These are phyloP conservation scores for Fusarium caatingaense DNA, from an alignment of 2,329 filamentous ascomycete genomes.

Conservation along the genomic window DNA sequence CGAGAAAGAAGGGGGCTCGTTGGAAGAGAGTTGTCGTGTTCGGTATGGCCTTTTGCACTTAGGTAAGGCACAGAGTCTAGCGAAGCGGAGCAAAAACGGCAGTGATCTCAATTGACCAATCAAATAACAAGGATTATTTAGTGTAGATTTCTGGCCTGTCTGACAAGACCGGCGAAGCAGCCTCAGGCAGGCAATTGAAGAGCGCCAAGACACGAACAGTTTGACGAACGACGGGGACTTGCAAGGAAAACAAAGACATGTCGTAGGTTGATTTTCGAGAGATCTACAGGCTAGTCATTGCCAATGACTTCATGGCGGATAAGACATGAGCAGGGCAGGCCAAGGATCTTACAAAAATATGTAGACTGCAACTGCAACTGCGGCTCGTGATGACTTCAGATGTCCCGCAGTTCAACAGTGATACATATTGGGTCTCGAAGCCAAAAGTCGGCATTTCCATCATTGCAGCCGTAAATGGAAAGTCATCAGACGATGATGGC, in stretches of 20 bases:
- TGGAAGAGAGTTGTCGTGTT: background rate
- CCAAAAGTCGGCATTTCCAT: slow-evolving; percentile 13
- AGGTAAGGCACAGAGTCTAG: slow-evolving; percentile 33
- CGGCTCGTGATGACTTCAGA: background rate
- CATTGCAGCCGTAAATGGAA: slow-evolving; percentile 9
- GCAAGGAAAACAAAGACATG: slow-evolving; percentile 31
- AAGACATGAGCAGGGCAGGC: slow-evolving; percentile 4
- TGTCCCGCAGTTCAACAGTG: background rate
- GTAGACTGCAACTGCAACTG: background rate
- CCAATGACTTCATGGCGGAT: slow-evolving; percentile 38
- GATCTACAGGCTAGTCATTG: slow-evolving; percentile 26
- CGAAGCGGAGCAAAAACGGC: slow-evolving; percentile 15
- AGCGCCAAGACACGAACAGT: slow-evolving; percentile 22
- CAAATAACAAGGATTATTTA: slow-evolving; percentile 11
- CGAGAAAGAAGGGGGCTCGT: background rate
- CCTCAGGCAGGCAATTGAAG: slow-evolving; percentile 27
- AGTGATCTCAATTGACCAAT: slow-evolving; percentile 25
- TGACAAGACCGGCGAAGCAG: slow-evolving; percentile 7
- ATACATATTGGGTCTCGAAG: background rate
- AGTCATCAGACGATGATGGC: slow-evolving; percentile 39
- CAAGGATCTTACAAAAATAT: background rate
- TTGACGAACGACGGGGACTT: slow-evolving; percentile 29
- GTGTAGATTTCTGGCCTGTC: slow-evolving; percentile 2
- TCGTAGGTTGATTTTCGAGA: slow-evolving; percentile 11
- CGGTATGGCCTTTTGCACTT: slow-evolving; percentile 17